phyloP scores from a whole-genome alignment of 225 moss, liverwort and hornwort species.

The Straminergon stramineum region DNA sequence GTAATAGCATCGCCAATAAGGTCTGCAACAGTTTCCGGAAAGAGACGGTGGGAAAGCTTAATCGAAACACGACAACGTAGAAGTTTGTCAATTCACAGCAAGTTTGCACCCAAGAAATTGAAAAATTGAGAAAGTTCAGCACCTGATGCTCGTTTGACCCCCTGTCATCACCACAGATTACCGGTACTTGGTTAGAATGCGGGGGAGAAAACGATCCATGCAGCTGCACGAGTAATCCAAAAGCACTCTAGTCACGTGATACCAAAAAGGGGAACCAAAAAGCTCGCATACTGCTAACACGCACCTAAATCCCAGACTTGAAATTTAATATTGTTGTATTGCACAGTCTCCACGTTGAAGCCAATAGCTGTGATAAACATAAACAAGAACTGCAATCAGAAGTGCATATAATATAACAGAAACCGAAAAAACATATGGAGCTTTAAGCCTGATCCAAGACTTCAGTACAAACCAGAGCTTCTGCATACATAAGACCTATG shows the following conservation, averaged over 20 bases:
- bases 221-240: not conserved
- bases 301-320: slow-evolving; percentile 99
- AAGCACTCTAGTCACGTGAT: not conserved
- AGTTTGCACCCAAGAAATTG: not conserved
- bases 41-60: not conserved
- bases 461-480: not conserved
- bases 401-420: not conserved
- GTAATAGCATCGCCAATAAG: slow-evolving; percentile 69
- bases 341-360: slow-evolving; percentile 98
- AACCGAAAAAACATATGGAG: not conserved
- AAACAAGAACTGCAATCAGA: slow-evolving; percentile 8
- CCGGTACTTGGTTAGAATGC: not conserved
- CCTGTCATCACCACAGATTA: slow-evolving; percentile 37
- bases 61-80: not conserved
- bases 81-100: not conserved
- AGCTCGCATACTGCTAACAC: not conserved
- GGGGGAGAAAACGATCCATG: not conserved
- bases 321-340: slow-evolving; percentile 97
- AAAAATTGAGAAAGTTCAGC: not conserved
- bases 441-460: not conserved
- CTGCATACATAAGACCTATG: not conserved
- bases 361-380: slow-evolving; percentile 59
- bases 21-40: slow-evolving; percentile 42
- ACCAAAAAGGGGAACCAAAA: not conserved
- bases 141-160: slow-evolving; percentile 98